These are phyloP conservation scores for Logfia minima DNA, from an alignment of 129 eudicot genomes.

Conservation along the genomic window DNA sequence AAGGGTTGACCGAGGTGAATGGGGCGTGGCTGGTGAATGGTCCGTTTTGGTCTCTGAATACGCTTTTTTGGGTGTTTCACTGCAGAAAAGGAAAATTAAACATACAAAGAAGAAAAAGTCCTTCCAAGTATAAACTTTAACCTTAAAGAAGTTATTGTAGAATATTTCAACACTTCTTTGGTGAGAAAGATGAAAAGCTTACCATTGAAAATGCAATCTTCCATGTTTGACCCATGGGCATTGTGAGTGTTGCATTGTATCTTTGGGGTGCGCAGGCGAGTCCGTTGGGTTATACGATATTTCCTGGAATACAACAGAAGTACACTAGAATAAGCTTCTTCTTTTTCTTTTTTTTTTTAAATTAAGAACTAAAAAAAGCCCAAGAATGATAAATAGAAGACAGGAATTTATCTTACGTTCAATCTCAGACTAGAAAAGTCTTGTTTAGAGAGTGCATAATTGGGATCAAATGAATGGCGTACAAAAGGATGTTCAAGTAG, in stretches of 20 bases:
- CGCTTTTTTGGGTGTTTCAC: slow-evolving; percentile 42
- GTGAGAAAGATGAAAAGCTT: slow-evolving; percentile 18
- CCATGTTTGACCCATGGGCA: slow-evolving; percentile 33
- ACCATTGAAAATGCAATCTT: slow-evolving; percentile 42
- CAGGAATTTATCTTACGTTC: slow-evolving; percentile 29
- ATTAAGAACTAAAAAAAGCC: not conserved
- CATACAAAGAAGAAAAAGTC: not conserved
- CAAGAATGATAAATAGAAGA: slow-evolving; percentile 7
- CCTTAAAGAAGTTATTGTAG: not conserved
- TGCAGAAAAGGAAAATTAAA: slow-evolving; percentile 3
- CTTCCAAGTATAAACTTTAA: not conserved
- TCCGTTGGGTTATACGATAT: slow-evolving; percentile 34
- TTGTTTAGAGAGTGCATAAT: slow-evolving; percentile 39
- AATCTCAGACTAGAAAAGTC: slow-evolving; percentile 45
- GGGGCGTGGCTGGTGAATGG: slow-evolving; percentile 24
- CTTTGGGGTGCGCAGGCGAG: slow-evolving; percentile 25
- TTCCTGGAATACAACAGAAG: slow-evolving; percentile 40
- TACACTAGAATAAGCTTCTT: not conserved
- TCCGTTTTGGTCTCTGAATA: slow-evolving; percentile 41
- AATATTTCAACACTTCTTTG: not conserved
- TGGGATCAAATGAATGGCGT: slow-evolving; percentile 41
- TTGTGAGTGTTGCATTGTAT: slow-evolving; percentile 38
- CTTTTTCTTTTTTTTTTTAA: too few relatives aligned
- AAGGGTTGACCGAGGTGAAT: slow-evolving; percentile 54
- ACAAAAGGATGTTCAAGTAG: slow-evolving; percentile 82